These are phyloP conservation scores for Fistulina hepatica DNA, from an alignment of 1,284 basidiomycete genomes.

Conservation along the genomic window DNA sequence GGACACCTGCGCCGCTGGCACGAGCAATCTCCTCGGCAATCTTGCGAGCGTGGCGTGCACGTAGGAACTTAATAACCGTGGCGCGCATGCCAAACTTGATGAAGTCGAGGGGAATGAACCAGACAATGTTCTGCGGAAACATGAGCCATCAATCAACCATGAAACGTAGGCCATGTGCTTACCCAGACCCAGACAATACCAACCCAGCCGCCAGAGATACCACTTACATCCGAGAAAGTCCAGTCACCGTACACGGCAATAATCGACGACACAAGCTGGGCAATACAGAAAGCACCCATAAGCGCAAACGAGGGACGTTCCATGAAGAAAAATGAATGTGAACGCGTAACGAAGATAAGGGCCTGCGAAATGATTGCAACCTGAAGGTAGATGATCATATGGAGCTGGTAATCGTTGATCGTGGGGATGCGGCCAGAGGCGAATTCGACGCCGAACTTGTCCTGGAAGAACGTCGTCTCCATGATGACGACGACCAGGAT, in stretches of 20 bases:
- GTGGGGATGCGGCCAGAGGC: constrained; percentile 34
- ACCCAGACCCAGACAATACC: constrained; percentile 96
- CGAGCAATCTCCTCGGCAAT: constrained; percentile 29
- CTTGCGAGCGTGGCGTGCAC: constrained; percentile 52
- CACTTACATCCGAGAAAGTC: constrained; percentile 76
- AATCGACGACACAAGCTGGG: constrained; percentile 90
- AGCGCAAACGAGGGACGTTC: constrained; percentile 90
- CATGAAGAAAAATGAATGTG: constrained; percentile 97
- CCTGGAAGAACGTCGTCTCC: constrained; percentile 84
- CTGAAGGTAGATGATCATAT: constrained; percentile 79
- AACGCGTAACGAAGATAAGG: constrained; percentile 93
- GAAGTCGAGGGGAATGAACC: constrained; percentile 91
- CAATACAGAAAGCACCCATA: constrained; percentile 83
- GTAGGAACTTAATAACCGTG: constrained; percentile 78
- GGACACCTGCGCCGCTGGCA: constrained; percentile 47
- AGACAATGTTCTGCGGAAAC: constrained; percentile 66
- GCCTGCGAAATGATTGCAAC: constrained; percentile 98
- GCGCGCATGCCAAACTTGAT: constrained; percentile 97
- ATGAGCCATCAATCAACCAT: constrained; percentile 5
- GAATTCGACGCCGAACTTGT: constrained; percentile 72
- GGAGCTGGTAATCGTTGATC: constrained; percentile 68
- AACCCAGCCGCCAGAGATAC: constrained; percentile 87
- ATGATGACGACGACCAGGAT: constrained; percentile 78
- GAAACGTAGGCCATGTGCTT: constrained; percentile 22
- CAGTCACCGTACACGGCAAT: constrained; percentile 89